Evolutionary conservation across 2,329 filamentous ascomycete genomes (phyloP).

Genomic region (Monascus ruber): DNA sequence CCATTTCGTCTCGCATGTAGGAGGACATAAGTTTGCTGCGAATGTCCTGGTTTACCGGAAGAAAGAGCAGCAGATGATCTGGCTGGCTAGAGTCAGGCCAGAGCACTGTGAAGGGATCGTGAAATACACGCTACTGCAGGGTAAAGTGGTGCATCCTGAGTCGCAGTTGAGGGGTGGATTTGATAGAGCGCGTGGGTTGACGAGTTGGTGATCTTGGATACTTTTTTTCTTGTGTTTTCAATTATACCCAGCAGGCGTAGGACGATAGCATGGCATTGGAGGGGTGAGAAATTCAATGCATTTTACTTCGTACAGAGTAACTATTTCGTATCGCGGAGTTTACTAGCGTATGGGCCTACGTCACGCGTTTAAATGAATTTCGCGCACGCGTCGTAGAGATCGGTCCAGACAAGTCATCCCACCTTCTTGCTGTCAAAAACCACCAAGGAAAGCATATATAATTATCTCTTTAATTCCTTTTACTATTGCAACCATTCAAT

Average conservation of each 20-base stretch:
- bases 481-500: background rate
- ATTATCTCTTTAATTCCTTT: background rate
- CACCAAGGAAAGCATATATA: background rate
- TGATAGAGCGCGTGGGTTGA: conserved; percentile 59
- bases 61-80: conserved; percentile 47
- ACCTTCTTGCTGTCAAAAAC: background rate
- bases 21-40: conserved; percentile 86
- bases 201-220: conserved; percentile 42
- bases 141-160: conserved; percentile 80
- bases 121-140: conserved; percentile 71
- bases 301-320: background rate
- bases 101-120: conserved; percentile 85
- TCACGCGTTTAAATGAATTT: conserved; percentile 1
- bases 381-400: background rate
- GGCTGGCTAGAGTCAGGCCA: conserved; percentile 74
- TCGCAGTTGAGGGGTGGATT: conserved; percentile 75
- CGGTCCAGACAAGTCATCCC: background rate
- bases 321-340: no score
- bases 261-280: no score
- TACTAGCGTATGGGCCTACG: background rate
- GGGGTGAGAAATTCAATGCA: background rate
- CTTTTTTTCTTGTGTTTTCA: no score
- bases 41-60: conserved; percentile 79
- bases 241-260: no score
- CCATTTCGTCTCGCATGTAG: conserved; percentile 86